Percentiles rank a stretch among this genome's conserved stretches.
phyloP scores from a whole-genome alignment of 768 basidiomycete species.

The Amanita jacksonii region DNA sequence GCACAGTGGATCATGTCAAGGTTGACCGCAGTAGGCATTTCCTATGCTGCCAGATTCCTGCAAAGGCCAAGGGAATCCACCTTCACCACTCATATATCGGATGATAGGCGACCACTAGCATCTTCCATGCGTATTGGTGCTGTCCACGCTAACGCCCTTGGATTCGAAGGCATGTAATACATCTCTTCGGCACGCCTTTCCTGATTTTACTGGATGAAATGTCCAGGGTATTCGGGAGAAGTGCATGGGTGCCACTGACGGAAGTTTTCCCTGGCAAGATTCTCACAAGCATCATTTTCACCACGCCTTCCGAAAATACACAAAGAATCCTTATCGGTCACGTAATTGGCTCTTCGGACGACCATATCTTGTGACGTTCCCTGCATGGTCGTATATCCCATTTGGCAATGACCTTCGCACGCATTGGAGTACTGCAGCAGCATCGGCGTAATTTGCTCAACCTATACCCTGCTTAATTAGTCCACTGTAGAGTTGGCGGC shows the following conservation, averaged over 20 bases:
- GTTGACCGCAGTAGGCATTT: conserved; percentile 47
- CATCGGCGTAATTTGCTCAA: conserved; percentile 1
- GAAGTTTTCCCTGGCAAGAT: not conserved
- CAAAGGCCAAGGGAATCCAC: conserved; percentile 13
- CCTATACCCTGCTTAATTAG: conserved; percentile 5
- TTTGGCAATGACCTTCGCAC: conserved; percentile 8
- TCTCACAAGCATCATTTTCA: not conserved
- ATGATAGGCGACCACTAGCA: conserved; percentile 11
- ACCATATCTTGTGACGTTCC: not conserved
- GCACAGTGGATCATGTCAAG: conserved; percentile 64
- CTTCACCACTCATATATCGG: conserved; percentile 9
- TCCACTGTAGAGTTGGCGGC: not conserved
- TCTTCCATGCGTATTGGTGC: conserved; percentile 1
- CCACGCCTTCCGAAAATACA: not conserved
- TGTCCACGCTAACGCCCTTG: conserved; percentile 8
- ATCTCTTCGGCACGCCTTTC: not conserved
- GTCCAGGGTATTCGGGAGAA: too few species aligned
- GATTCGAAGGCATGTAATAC: conserved; percentile 6
- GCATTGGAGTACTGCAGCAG: conserved; percentile 5
- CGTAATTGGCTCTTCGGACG: not conserved
- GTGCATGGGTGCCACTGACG: not conserved
- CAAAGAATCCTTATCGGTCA: not conserved
- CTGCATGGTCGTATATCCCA: conserved; percentile 10
- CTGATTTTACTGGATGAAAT: not conserved
- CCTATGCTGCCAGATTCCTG: conserved; percentile 30